Percentiles rank a stretch among this genome's conserved stretches.
These are phyloP conservation scores for Colletotrichum shisoi DNA, from an alignment of 2,329 filamentous ascomycete genomes.

Conservation along the genomic window DNA sequence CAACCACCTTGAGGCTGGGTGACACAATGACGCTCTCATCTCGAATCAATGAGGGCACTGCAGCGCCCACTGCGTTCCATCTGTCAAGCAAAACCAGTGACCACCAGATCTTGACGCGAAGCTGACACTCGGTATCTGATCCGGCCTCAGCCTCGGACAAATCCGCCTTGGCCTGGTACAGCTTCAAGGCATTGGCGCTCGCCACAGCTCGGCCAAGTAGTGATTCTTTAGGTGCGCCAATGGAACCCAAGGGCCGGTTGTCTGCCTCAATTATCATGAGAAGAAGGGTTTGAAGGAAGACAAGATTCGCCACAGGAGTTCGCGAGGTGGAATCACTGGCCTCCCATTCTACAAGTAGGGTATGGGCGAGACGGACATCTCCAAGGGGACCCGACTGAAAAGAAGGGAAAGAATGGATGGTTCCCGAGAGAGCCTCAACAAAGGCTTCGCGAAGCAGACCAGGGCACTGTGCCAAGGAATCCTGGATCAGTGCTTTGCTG, in stretches of 20 bases:
- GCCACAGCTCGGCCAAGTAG: conserved; percentile 72
- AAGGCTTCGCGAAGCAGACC: conserved; percentile 69
- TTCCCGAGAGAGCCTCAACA: conserved; percentile 66
- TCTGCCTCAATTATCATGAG: conserved; percentile 73
- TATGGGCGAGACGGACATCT: conserved; percentile 56
- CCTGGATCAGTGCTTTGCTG: conserved; percentile 63
- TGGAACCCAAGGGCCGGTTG: conserved; percentile 56
- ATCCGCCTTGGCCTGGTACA: conserved; percentile 58
- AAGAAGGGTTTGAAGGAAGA: conserved; percentile 72
- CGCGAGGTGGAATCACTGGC: conserved; percentile 49
- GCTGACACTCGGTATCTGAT: conserved; percentile 67
- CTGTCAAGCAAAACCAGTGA: conserved; percentile 74
- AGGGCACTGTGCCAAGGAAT: conserved; percentile 65
- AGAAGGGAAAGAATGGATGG: conserved; percentile 62
- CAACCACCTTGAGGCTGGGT: conserved; percentile 64
- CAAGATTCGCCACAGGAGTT: conserved; percentile 55
- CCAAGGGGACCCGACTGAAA: conserved; percentile 50
- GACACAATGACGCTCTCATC: conserved; percentile 68
- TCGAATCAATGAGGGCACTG: conserved; percentile 68
- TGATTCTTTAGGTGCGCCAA: conserved; percentile 59
- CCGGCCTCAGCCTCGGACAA: conserved; percentile 57
- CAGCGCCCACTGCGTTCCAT: conserved; percentile 75
- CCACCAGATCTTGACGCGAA: conserved; percentile 75
- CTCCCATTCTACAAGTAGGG: conserved; percentile 63
- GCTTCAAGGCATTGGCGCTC: conserved; percentile 69